Percentiles rank a stretch among this genome's conserved stretches.
phyloP scores from a whole-genome alignment of 192 early-diverging fungal genomes.

The Backusella morwellensis region DNA sequence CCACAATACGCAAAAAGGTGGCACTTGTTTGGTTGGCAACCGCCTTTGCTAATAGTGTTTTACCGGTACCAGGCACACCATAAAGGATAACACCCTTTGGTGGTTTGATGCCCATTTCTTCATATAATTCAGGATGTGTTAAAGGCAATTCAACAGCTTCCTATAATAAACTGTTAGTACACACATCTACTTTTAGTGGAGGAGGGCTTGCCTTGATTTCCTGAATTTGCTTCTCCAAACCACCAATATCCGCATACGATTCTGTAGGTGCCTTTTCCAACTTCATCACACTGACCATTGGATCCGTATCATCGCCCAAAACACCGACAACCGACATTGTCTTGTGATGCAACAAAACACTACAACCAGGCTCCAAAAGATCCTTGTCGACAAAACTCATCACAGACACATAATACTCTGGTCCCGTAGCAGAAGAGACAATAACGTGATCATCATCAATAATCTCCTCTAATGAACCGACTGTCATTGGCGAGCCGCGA shows the following conservation, averaged over 20 bases:
- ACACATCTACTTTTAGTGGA: constrained; percentile 15
- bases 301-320: constrained; percentile 91
- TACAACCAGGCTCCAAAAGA: constrained; percentile 94
- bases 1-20: constrained; percentile 96
- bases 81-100: constrained; percentile 98
- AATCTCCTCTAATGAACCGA: constrained; percentile 95
- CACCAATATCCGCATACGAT: constrained; percentile 97
- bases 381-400: constrained; percentile 99
- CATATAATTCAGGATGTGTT: constrained; percentile 96
- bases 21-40: constrained; percentile 98
- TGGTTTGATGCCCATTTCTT: constrained; percentile 98
- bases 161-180: constrained; percentile 32
- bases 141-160: constrained; percentile 96
- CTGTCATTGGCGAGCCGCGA: constrained; percentile 95
- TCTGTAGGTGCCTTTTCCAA: constrained; percentile 98
- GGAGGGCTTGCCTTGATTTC: constrained; percentile 69
- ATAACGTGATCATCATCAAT: constrained; percentile 99
- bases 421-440: constrained; percentile 86
- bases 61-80: constrained; percentile 90
- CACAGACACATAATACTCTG: constrained; percentile 96
- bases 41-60: constrained; percentile 96
- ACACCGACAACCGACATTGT: constrained; percentile 93
- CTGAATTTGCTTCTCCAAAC: constrained; percentile 94
- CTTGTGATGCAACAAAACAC: constrained; percentile 91
- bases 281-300: constrained; percentile 99